Conservation (phyloP, 306 rosid species). For the Cucurbita ficifolia region DNA sequence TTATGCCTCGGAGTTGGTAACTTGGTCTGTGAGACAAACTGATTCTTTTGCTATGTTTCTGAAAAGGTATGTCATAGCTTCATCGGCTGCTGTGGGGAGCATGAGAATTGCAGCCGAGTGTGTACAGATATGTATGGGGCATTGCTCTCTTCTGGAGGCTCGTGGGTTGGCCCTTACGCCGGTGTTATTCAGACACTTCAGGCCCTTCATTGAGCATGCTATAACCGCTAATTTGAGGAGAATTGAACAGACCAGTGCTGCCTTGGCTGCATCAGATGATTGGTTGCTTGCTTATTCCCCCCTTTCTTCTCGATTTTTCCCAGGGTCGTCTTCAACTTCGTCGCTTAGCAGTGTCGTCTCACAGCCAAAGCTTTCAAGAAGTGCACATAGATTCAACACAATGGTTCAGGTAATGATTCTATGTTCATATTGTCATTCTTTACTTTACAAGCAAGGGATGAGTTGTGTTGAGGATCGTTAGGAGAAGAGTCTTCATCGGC, state of each 20-base stretch:
- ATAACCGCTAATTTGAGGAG: conserved; percentile 41
- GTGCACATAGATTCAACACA: conserved; percentile 64
- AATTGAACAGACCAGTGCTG: conserved; percentile 68
- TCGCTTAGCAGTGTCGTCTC: conserved; percentile 15
- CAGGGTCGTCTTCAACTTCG: conserved; percentile 22
- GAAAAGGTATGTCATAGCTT: conserved; percentile 50
- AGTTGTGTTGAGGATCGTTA: too few species aligned
- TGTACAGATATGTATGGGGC: conserved; percentile 58
- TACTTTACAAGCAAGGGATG: too few species aligned
- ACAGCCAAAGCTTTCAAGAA: conserved; percentile 69
- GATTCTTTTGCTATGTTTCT: conserved; percentile 31
- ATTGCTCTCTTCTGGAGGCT: conserved; percentile 52
- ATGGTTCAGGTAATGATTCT: conserved; percentile 61
- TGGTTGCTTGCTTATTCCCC: conserved; percentile 53
- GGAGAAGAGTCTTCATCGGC: too few species aligned
- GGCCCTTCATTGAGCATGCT: conserved; percentile 54
- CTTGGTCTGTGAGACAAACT: conserved; percentile 75
- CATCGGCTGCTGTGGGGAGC: conserved; percentile 64
- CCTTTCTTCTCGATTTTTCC: conserved; percentile 21
- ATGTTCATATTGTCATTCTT: too few species aligned
- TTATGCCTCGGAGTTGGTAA: conserved; percentile 73
- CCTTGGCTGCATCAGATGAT: conserved; percentile 67
- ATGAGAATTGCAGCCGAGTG: conserved; percentile 63
- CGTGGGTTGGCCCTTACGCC: conserved; percentile 76
- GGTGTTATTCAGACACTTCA: conserved; percentile 40